These are phyloP conservation scores for Microbotryum lychnidis-dioicae DNA, from an alignment of 1,284 basidiomycete genomes.

Conservation along the genomic window DNA sequence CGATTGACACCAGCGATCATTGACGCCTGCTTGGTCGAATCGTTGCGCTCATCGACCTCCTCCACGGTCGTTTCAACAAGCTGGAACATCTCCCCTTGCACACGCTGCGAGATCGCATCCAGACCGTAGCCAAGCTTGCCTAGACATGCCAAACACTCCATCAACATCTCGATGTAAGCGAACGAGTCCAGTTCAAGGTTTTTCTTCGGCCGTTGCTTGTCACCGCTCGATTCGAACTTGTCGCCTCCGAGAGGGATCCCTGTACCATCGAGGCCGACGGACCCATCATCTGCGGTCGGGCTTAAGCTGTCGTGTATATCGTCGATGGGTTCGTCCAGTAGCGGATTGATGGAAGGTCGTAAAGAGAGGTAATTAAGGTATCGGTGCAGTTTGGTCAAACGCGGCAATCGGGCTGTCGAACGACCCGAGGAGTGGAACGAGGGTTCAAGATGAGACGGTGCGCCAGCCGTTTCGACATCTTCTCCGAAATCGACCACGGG, in stretches of 20 bases:
- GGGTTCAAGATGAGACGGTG: constrained; percentile 32
- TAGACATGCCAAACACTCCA: constrained; percentile 84
- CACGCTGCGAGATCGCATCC: constrained; percentile 74
- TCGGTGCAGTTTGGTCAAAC: constrained; percentile 38
- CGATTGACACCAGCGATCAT: constrained; percentile 1
- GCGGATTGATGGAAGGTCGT: constrained; percentile 66
- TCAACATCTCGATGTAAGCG: constrained; percentile 81
- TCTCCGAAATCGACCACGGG: constrained; percentile 54
- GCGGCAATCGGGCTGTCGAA: constrained; percentile 21
- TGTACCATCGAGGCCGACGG: no score
- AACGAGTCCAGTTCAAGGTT: constrained; percentile 93
- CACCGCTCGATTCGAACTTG: neutral
- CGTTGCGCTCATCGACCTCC: constrained; percentile 73
- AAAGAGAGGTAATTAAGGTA: constrained; percentile 64
- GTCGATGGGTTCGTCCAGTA: constrained; percentile 51
- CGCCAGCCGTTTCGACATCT: constrained; percentile 43
- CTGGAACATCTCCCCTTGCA: constrained; percentile 74
- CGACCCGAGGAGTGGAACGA: constrained; percentile 22
- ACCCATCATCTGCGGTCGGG: no score
- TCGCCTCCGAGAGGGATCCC: neutral
- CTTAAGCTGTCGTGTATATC: constrained; percentile 7
- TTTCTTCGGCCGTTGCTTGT: constrained; percentile 11
- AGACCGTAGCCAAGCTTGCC: constrained; percentile 79
- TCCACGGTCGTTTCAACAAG: constrained; percentile 80
- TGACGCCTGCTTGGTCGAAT: constrained; percentile 14